These are phyloP conservation scores for Kwoniella dejecticola DNA, from an alignment of 768 basidiomycete genomes.

Conservation along the genomic window DNA sequence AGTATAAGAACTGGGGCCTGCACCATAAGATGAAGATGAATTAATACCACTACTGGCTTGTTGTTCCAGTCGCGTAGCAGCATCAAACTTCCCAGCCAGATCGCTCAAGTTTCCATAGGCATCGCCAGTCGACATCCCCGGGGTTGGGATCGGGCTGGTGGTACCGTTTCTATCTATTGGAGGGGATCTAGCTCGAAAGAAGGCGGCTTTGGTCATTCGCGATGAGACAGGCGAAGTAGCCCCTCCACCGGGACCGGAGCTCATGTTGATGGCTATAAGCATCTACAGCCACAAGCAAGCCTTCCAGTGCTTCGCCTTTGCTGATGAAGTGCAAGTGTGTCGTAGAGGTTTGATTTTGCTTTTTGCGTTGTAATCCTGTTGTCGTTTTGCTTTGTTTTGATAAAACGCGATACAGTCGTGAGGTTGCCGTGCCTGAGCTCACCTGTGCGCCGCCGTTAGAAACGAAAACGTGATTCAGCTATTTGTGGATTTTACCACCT, in stretches of 20 bases:
- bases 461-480: background rate
- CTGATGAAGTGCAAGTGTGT: too few relatives aligned
- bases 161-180: conserved; percentile 22
- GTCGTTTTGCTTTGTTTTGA: conserved; percentile 4
- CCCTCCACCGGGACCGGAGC: conserved; percentile 2
- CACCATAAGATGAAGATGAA: background rate
- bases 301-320: too few relatives aligned
- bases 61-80: conserved; percentile 12
- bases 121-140: conserved; percentile 3
- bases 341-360: background rate
- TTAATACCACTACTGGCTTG: background rate
- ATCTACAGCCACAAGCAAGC: conserved; percentile 3
- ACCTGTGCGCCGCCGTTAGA: background rate
- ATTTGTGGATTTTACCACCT: too few relatives aligned
- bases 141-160: background rate
- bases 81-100: conserved; percentile 20
- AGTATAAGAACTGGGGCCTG: conserved; percentile 5
- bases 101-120: conserved; percentile 20
- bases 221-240: conserved; percentile 35
- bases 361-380: conserved; percentile 8
- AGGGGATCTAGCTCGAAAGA: conserved; percentile 54
- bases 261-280: conserved; percentile 19
- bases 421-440: background rate
- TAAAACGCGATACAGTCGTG: background rate
- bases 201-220: conserved; percentile 53